Evolutionary conservation across 2,329 filamentous ascomycete genomes (phyloP).

Genomic region (Lomentospora prolificans): DNA sequence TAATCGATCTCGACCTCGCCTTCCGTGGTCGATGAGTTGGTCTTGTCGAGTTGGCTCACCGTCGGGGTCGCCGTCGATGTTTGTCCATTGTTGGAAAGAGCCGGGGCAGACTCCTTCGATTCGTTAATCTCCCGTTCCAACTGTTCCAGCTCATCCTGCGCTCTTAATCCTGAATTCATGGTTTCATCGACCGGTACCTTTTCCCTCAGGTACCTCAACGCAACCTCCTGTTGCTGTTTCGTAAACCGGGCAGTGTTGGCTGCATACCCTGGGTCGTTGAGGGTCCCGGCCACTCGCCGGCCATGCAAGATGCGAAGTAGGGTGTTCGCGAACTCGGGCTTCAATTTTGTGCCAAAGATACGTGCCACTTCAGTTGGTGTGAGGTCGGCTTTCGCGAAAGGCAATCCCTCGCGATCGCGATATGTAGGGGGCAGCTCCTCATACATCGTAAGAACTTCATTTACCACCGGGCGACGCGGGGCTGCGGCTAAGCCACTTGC

Average conservation of each 20-base stretch:
- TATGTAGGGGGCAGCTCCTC: slow-evolving; percentile 49
- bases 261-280: slow-evolving; percentile 46
- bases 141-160: slow-evolving; percentile 50
- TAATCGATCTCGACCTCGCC: slow-evolving; percentile 14
- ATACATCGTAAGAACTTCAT: slow-evolving; percentile 38
- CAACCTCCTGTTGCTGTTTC: slow-evolving; percentile 30
- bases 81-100: slow-evolving; percentile 12
- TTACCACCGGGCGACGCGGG: slow-evolving; percentile 12
- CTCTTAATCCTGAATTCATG: slow-evolving; percentile 48
- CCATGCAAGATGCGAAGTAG: slow-evolving; percentile 52
- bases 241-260: slow-evolving; percentile 36
- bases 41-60: slow-evolving; percentile 13
- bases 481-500: slow-evolving; percentile 1
- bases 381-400: slow-evolving; percentile 41
- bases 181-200: slow-evolving; percentile 49
- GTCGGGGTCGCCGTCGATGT: slow-evolving; percentile 11
- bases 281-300: slow-evolving; percentile 51
- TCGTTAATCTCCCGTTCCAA: slow-evolving; percentile 28
- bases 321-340: slow-evolving; percentile 35
- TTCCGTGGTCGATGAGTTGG: slow-evolving; percentile 10
- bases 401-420: slow-evolving; percentile 42
- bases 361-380: slow-evolving; percentile 31
- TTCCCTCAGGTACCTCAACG: slow-evolving; percentile 44
- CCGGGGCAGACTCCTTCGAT: slow-evolving; percentile 16
- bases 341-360: slow-evolving; percentile 42